These are phyloP conservation scores for Pseudisothecium myosuroides DNA, from an alignment of 225 moss, liverwort and hornwort species.

Conservation along the genomic window DNA sequence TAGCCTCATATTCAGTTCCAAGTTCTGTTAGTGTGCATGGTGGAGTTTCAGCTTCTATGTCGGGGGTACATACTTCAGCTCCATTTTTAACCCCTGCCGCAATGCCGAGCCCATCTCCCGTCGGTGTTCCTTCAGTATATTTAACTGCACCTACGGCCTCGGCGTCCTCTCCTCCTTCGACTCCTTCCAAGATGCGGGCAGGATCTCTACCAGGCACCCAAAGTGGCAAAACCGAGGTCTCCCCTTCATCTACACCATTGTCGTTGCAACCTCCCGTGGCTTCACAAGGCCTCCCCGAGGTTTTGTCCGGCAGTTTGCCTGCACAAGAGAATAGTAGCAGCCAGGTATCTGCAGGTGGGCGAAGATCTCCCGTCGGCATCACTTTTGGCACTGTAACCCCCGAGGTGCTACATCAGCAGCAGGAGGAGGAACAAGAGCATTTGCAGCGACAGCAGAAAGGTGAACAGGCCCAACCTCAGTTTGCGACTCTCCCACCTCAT, in stretches of 20 bases:
- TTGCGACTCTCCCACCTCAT: slow-evolving; percentile 18
- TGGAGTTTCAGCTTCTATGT: slow-evolving; percentile 11
- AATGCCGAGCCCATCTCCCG: slow-evolving; percentile 17
- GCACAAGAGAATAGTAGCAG: slow-evolving; percentile 29
- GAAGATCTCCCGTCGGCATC: slow-evolving; percentile 63
- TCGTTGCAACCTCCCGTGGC: not conserved
- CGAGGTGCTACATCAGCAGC: slow-evolving; percentile 75
- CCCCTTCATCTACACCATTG: slow-evolving; percentile 15
- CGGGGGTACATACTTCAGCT: slow-evolving; percentile 21
- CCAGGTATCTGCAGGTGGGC: slow-evolving; percentile 35
- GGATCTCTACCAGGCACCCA: slow-evolving; percentile 27
- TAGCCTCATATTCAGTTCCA: slow-evolving; percentile 27
- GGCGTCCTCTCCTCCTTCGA: slow-evolving; percentile 65
- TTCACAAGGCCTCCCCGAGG: slow-evolving; percentile 20
- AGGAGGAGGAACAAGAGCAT: slow-evolving; percentile 49
- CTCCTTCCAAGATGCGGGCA: slow-evolving; percentile 50
- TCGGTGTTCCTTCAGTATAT: slow-evolving; percentile 6
- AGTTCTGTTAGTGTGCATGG: slow-evolving; percentile 18
- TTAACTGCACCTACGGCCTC: slow-evolving; percentile 19
- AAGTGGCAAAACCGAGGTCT: slow-evolving; percentile 17
- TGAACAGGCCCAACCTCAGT: slow-evolving; percentile 23
- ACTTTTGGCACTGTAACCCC: slow-evolving; percentile 97
- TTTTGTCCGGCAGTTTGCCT: slow-evolving; percentile 3
- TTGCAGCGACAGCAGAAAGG: slow-evolving; percentile 39
- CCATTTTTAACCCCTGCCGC: slow-evolving; percentile 16